A percentile compares a stretch with the other conserved stretches of the same genome.
Conservation (phyloP, 1,284 basidiomycete genomes). For the Fomitopsis pinicola region DNA sequence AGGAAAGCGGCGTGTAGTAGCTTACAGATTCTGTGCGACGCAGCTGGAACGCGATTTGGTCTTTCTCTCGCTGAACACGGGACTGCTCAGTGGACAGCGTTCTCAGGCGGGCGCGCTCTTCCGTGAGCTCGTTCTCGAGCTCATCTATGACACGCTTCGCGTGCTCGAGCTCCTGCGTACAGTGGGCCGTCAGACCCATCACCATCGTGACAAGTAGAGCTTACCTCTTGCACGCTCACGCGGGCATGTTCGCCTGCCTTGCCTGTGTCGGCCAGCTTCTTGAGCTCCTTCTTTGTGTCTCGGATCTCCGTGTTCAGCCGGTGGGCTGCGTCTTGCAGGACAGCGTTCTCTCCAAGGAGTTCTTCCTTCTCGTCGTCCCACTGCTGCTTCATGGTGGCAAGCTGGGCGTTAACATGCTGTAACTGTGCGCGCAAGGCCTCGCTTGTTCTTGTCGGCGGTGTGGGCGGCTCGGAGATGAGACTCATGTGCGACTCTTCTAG, state of each 20-base stretch:
- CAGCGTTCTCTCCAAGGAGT: slow-evolving; percentile 64
- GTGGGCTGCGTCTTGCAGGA: slow-evolving; percentile 62
- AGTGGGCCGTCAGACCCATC: not conserved
- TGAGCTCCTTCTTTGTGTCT: slow-evolving; percentile 50
- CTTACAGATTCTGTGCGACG: slow-evolving; percentile 65
- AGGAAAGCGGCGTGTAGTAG: not conserved
- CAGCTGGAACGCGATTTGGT: slow-evolving; percentile 55
- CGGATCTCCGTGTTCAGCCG: slow-evolving; percentile 59
- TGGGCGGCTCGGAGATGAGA: slow-evolving; percentile 52
- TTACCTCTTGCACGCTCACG: slow-evolving; percentile 53
- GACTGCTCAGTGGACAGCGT: slow-evolving; percentile 59
- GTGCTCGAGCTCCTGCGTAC: slow-evolving; percentile 58
- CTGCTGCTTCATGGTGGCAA: slow-evolving; percentile 57
- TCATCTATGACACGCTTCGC: slow-evolving; percentile 61
- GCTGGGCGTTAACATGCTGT: slow-evolving; percentile 52
- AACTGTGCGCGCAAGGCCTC: slow-evolving; percentile 57
- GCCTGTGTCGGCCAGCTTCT: slow-evolving; percentile 47
- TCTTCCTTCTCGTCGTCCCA: slow-evolving; percentile 64
- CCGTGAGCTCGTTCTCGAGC: slow-evolving; percentile 62
- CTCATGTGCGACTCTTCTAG: slow-evolving; percentile 44
- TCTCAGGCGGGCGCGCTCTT: slow-evolving; percentile 62
- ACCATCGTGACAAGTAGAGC: slow-evolving; percentile 12
- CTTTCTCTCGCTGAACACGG: slow-evolving; percentile 56
- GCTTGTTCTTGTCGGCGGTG: slow-evolving; percentile 58
- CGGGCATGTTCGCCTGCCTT: slow-evolving; percentile 41